phyloP scores from a whole-genome alignment of 2,329 filamentous ascomycete genomes.

The Alternaria rosae region DNA sequence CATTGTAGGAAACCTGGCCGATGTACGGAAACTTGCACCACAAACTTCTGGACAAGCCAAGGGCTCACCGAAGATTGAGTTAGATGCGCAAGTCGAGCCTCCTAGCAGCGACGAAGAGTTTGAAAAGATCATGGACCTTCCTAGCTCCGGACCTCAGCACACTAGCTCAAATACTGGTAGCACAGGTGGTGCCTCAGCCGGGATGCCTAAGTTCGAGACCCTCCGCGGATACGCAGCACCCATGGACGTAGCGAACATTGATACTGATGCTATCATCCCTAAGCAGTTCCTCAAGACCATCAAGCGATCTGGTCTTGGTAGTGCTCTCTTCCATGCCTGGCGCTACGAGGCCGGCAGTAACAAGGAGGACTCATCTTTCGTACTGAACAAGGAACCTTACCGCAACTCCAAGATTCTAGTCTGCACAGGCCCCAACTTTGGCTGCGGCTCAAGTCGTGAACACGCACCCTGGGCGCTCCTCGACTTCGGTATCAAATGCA shows the following conservation, averaged over 20 bases:
- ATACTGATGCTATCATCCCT: slow-evolving; percentile 99
- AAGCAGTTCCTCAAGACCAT: slow-evolving; percentile 99
- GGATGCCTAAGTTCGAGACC: slow-evolving; percentile 82
- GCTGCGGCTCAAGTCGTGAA: slow-evolving; percentile 90
- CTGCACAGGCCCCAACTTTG: slow-evolving; percentile 91
- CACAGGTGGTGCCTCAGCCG: slow-evolving; percentile 58
- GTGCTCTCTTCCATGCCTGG: slow-evolving; percentile 84
- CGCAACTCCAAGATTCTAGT: slow-evolving; percentile 86
- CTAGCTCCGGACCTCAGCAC: slow-evolving; percentile 69
- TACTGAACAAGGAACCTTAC: slow-evolving; percentile 91
- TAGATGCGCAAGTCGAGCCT: slow-evolving; percentile 66
- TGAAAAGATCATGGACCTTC: slow-evolving; percentile 67
- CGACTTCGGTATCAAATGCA: slow-evolving; percentile 93
- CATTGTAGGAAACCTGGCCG: slow-evolving; percentile 87
- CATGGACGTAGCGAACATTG: slow-evolving; percentile 86
- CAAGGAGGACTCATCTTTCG: slow-evolving; percentile 78
- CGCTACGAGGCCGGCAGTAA: slow-evolving; percentile 73
- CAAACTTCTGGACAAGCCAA: slow-evolving; percentile 52
- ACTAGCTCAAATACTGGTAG: slow-evolving; percentile 63
- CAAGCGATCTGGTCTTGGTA: slow-evolving; percentile 92
- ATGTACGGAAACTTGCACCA: slow-evolving; percentile 80
- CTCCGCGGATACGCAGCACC: slow-evolving; percentile 89
- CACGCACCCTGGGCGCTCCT: slow-evolving; percentile 97
- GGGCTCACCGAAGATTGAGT: slow-evolving; percentile 65
- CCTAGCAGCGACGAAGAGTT: slow-evolving; percentile 68